phyloP scores from a whole-genome alignment of 495 filamentous ascomycete genomes.

The Podospora pseudopauciseta region DNA sequence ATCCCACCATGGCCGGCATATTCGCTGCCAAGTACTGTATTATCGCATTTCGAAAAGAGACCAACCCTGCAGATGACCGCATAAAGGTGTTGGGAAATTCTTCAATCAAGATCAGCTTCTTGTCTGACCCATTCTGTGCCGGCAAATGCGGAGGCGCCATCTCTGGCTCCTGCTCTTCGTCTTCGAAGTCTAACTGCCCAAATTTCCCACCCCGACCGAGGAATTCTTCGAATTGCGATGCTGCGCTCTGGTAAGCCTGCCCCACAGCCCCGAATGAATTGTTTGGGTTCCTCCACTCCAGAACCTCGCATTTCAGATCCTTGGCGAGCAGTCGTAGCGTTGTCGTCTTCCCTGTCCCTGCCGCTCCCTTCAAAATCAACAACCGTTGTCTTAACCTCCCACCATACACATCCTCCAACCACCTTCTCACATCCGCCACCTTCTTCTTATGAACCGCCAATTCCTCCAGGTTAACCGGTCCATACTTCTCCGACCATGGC shows the following conservation, averaged over 20 bases:
- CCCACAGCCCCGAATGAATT: slow-evolving; percentile 54
- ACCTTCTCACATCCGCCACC: slow-evolving; percentile 75
- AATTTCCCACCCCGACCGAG: slow-evolving; percentile 74
- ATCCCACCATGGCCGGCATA: slow-evolving; percentile 44
- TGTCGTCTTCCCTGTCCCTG: slow-evolving; percentile 89
- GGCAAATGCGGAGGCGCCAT: slow-evolving; percentile 20
- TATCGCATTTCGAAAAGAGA: slow-evolving; percentile 71
- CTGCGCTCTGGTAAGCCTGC: slow-evolving; percentile 55
- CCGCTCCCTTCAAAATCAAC: slow-evolving; percentile 83
- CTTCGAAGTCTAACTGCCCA: slow-evolving; percentile 64
- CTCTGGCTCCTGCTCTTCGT: slow-evolving; percentile 18
- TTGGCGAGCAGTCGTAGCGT: slow-evolving; percentile 73
- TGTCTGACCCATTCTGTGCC: slow-evolving; percentile 16
- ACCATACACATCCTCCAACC: slow-evolving; percentile 70
- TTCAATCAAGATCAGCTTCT: slow-evolving; percentile 74
- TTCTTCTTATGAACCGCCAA: slow-evolving; percentile 92
- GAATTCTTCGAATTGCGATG: slow-evolving; percentile 86
- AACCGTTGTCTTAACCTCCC: slow-evolving; percentile 64
- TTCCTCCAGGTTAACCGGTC: slow-evolving; percentile 68
- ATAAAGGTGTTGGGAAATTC: slow-evolving; percentile 87
- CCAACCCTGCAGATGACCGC: slow-evolving; percentile 60
- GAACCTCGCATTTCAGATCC: slow-evolving; percentile 64
- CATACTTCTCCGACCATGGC: slow-evolving; percentile 87
- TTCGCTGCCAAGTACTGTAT: slow-evolving; percentile 67
- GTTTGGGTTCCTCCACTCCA: slow-evolving; percentile 88